These are phyloP conservation scores for Cucurbita moschata DNA, from an alignment of 306 rosid species.

Conservation along the genomic window DNA sequence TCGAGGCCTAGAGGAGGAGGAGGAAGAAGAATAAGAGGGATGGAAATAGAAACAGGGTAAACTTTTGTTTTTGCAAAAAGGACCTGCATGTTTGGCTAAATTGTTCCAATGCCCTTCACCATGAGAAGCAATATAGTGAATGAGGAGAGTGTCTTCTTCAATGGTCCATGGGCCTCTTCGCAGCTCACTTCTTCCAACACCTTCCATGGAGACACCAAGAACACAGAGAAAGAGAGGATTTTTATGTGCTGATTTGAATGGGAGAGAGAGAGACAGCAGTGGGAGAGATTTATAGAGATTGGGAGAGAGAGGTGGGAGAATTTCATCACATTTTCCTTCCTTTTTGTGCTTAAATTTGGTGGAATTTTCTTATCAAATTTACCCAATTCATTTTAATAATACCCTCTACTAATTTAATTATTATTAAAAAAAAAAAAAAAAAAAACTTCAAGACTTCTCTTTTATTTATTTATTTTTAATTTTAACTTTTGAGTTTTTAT, in stretches of 20 bases:
- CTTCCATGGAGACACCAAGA: slow-evolving; percentile 25
- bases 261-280: background rate
- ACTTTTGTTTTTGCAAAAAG: background rate
- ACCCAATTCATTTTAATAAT: no score
- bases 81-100: slow-evolving; percentile 81
- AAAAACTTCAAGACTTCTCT: no score
- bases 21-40: background rate
- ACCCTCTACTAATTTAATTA: no score
- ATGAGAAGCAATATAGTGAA: slow-evolving; percentile 63
- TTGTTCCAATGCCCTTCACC: slow-evolving; percentile 96
- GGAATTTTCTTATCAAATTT: no score
- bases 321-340: no score
- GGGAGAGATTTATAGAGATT: background rate
- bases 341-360: no score
- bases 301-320: background rate
- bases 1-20: slow-evolving; percentile 46
- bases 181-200: slow-evolving; percentile 20
- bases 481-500: no score
- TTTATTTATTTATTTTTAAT: no score
- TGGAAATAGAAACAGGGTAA: background rate
- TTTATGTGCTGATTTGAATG: background rate
- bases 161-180: slow-evolving; percentile 95
- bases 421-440: no score
- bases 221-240: background rate
- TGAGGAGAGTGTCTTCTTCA: slow-evolving; percentile 81